Evolutionary conservation across 2,329 filamentous ascomycete species (phyloP), one percentile per base, ranked within the genome.

Genomic region (Fusarium bactridioides): DNA sequence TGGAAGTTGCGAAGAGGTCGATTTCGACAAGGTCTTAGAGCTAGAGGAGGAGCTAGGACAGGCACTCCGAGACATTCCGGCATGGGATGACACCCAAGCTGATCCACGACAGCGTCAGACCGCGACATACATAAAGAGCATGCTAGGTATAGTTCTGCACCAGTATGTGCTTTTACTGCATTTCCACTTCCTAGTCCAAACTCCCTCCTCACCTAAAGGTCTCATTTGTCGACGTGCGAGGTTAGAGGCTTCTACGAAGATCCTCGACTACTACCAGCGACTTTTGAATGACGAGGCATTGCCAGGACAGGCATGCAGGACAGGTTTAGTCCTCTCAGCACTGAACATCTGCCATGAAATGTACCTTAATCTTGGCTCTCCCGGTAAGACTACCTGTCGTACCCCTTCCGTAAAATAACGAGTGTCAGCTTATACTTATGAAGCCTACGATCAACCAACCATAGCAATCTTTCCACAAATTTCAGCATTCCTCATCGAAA

Each of bases 181-280:
- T 31, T 44, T 29, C 12, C 25, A 29, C 2, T 55, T 31, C 11
- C 16, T 44, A 3, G 9, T 9, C 0, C 25, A 23, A 15, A 43
- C 0, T 3, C 9, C 3, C 3, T 23, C 25, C 11, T 16, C 16
- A 5, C 13, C 25, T 3, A 55, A 44, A 11, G 10, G 5, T 15
- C 21, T 23, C 2, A 43, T 31, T 0, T 55, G 51, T 23, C 37
- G 37, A 23, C 51, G 51, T 1, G 37, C 25, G 7, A 31, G 51
- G 6, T 23, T 55, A 11, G 51, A 55, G 12, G 51, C 37, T 3
- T 31, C 51, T 3, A 44, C 4, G 9, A 55, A 55, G 4, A 41
- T 55, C 5, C 27, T 55, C 4, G 25, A 23, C 25, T 15, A 55
- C 10, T 19, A 55, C 2, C 51, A 31, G 10, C 3, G 9, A 43